Base-by-base conservation (phyloP, 2,329 filamentous ascomycete genomes). In the Fusarium tricinctum region DNA sequence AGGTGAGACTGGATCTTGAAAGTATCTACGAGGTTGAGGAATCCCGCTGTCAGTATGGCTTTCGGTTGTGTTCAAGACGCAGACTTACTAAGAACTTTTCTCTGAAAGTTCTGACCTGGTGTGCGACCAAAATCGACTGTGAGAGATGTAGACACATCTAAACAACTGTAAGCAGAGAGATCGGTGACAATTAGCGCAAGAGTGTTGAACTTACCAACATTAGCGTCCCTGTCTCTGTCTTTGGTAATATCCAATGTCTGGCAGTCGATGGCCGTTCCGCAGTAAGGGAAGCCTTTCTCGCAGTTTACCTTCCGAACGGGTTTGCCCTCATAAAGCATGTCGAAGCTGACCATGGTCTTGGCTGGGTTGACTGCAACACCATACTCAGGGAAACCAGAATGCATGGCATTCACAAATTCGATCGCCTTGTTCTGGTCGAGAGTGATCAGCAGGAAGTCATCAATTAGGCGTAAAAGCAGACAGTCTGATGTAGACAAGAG, bases 401-500 rank as follows among this genome's bases (percentile, higher is more conserved):
- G 91, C 94, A 99, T 97, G 17, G 87, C 84, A 59, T 89, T 81
- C 20, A 97, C 83, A 75, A 99, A 98, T 2, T 80, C 82, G 59
- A 83, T 83, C 0, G 93, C 95, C 72, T 94, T 88, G 9, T 78
- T 69, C 53, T 80, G 82, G 48, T 92, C 85, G 0, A 89, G 89
- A 0, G 92, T 97, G 73, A 99, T 90, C 45, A 99, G 87, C 6
- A 98, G 83, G 72, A 98, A 99, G 74, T 99, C 96, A 72, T 99
- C 96, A 42, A 97, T 92, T 12, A 97, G 85, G 17, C 96, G 87
- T 52, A 98, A 79, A 9, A 99, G 82, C 4, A 97, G 79, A 48
- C 87, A 90, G 33, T 90, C 82, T 13, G 75, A 58, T 1, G 63
- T 64, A 12, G 80, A 74, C 17, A 96, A 79, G 74, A 97, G 98